Evolutionary conservation across 768 basidiomycete species (phyloP), one percentile per base, ranked within the genome.

Genomic region (Rhodotorula taiwanensis): DNA sequence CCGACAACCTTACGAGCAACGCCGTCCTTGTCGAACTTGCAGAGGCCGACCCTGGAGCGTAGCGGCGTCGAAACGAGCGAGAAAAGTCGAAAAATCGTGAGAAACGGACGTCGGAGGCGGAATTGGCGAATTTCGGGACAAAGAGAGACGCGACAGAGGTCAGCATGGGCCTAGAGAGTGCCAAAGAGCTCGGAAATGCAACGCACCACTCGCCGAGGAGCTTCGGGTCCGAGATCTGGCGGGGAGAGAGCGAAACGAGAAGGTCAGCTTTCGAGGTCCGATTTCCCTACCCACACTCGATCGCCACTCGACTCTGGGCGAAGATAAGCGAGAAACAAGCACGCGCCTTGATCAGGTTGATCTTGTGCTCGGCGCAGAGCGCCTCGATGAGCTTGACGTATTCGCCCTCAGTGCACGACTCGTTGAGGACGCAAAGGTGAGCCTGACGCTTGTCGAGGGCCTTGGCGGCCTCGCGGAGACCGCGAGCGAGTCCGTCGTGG

Each of bases 311-410:
- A 14, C 43, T 23, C n/a, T 7, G 43, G n/a, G 43, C 13, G 15
- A n/a, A n/a, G n/a, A n/a, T n/a, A n/a, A n/a, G 43, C 43, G 20
- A 33, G 33, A 21, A 33, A 25, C 8, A 2, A 8, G 23, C 33
- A 27, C 45, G 4, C 89, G 81, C 31, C 50, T 97, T 98, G 89
- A 99, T 97, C 70, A 99, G 81, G 82, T 92, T 91, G 81, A 98
- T 97, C 79, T 93, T 94, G 85, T 98, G 93, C 81, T 95, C 92
- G 67, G 90, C 88, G 77, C 94, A 98, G 76, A 99, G 90, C 54
- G 94, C 94, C 80, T 97, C 93, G 72, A 99, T 95, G 81, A 99
- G 89, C 82, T 97, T 98, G 84, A 95, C 89, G 83, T 99, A 98
- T 80, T 97, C 94, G 71, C 93, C 89, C 80, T 98, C 94, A 56